These are phyloP conservation scores for Crucihimalaya himalaica DNA, from an alignment of 345 rosid species.

Conservation along the genomic window DNA sequence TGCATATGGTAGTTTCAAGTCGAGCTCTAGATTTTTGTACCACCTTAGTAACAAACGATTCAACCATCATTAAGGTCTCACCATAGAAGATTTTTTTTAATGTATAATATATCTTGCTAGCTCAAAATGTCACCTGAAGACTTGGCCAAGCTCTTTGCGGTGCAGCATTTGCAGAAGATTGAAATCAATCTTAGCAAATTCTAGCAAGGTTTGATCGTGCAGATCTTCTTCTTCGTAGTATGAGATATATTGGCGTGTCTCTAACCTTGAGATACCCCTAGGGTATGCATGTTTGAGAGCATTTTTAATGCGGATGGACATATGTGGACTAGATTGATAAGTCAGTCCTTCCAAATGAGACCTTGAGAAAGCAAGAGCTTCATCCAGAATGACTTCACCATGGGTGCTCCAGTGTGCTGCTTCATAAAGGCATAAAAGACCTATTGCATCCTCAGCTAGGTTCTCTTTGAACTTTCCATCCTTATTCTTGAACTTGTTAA, in stretches of 20 bases:
- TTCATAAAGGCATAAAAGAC: constrained; percentile 25
- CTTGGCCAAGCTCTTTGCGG: constrained; percentile 21
- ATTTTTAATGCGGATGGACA: constrained; percentile 5
- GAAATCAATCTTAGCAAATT: constrained; percentile 27
- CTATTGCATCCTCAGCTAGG: constrained; percentile 10
- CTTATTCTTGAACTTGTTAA: constrained; percentile 17
- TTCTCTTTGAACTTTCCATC: constrained; percentile 6
- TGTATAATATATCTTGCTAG: no score
- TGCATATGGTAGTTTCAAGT: not conserved
- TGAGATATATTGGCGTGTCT: constrained; percentile 22
- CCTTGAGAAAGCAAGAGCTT: constrained; percentile 20
- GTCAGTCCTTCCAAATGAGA: not conserved
- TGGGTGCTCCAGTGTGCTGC: constrained; percentile 22
- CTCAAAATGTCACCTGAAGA: no score
- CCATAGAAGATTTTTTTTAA: no score
- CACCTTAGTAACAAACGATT: not conserved
- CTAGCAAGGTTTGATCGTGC: not conserved
- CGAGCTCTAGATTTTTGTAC: constrained; percentile 3
- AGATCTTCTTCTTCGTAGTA: constrained; percentile 16
- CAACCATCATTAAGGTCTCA: no score
- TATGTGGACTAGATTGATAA: not conserved
- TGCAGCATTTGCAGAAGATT: not conserved
- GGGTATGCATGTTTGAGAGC: constrained; percentile 26
- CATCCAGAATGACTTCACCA: constrained; percentile 25
- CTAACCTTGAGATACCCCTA: constrained; percentile 19